phyloP scores from a whole-genome alignment of 257 asterid genomes.

The Fraxinus anomala region DNA sequence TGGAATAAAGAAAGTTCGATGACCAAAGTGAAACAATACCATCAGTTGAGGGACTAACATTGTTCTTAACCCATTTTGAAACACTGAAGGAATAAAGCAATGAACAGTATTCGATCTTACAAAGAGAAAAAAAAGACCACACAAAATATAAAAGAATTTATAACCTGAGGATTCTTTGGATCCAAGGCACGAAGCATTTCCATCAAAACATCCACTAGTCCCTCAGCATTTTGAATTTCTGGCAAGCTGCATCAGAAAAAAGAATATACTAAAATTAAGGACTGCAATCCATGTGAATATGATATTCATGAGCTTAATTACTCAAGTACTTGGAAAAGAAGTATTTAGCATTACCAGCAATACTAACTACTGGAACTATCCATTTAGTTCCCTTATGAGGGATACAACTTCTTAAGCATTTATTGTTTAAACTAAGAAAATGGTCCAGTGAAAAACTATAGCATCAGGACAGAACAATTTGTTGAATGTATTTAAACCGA shows the following conservation, averaged over 20 bases:
- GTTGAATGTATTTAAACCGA: not conserved
- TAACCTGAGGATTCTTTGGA: conserved; percentile 76
- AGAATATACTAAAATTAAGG: conserved; percentile 19
- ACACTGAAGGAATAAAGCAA: not conserved
- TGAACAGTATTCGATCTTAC: not conserved
- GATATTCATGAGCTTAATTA: not conserved
- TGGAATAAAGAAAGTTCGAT: not conserved
- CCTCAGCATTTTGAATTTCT: conserved; percentile 88
- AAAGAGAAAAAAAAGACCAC: not conserved
- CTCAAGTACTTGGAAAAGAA: not conserved
- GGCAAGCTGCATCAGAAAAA: conserved; percentile 51
- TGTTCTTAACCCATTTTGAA: not conserved
- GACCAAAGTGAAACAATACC: not conserved
- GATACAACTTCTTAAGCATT: not conserved
- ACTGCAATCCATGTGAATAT: not conserved
- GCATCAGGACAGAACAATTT: not conserved
- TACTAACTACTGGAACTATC: not conserved
- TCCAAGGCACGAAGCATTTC: conserved; percentile 89
- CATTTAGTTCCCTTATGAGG: not conserved
- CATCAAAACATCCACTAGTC: conserved; percentile 71
- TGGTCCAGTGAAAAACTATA: not conserved
- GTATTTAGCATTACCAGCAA: not conserved
- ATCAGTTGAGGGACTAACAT: not conserved
- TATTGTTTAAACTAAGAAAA: not conserved
- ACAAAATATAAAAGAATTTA: conserved; percentile 11